Percentiles rank a stretch among this genome's conserved stretches.
phyloP scores from a whole-genome alignment of 2,329 filamentous ascomycete genomes.

The Dothistroma septosporum region DNA sequence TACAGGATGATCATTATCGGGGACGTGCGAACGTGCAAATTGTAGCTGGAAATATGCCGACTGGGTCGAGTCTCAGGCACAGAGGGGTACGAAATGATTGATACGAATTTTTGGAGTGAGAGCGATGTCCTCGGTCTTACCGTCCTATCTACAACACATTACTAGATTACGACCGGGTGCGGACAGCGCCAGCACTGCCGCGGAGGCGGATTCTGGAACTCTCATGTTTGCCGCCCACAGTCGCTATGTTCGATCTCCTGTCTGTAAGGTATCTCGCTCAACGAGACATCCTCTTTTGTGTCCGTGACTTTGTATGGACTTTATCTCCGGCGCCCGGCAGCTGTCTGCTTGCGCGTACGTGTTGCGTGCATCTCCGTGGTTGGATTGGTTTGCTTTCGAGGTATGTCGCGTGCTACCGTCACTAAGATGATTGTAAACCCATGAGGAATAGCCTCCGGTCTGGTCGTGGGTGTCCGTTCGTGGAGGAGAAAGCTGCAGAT shows the following conservation, averaged over 20 bases:
- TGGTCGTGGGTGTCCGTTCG: constrained; percentile 16
- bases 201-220: neutral
- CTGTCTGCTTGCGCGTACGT: neutral
- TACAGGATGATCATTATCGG: neutral
- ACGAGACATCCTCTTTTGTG: neutral
- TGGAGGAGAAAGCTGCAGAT: constrained; percentile 18
- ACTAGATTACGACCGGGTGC: constrained; percentile 11
- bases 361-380: neutral
- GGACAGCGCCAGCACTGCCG: constrained; percentile 16
- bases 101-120: neutral
- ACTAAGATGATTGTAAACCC: constrained; percentile 10
- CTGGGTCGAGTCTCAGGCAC: neutral
- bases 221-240: neutral
- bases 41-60: neutral
- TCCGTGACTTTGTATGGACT: neutral
- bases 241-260: neutral
- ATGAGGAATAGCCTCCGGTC: constrained; percentile 20
- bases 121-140: constrained; percentile 2
- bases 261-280: neutral
- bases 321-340: neutral
- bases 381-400: neutral
- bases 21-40: neutral
- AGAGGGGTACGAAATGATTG: neutral
- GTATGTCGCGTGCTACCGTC: neutral
- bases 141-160: constrained; percentile 9